Evolutionary conservation across 2,329 filamentous ascomycete genomes (phyloP).

Genomic region (Penicillium janthinellum): DNA sequence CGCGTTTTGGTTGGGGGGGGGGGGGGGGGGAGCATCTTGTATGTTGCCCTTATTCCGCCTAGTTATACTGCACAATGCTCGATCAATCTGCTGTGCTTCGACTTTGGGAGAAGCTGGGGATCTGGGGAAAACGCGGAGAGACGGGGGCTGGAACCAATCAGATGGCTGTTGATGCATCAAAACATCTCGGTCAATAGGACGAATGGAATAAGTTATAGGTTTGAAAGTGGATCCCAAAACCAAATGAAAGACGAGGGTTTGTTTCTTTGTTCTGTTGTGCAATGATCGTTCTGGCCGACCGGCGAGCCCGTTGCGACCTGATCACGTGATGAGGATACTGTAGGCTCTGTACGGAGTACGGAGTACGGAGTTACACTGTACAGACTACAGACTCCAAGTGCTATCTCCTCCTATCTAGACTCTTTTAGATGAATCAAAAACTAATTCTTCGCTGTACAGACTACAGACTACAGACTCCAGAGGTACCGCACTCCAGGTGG

Average conservation of each 20-base stretch:
- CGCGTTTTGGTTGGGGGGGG: not conserved
- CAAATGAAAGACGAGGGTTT: not conserved
- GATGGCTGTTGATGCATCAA: too few relatives aligned
- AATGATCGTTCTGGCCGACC: not conserved
- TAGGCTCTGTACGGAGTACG: too few relatives aligned
- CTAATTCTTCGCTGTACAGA: too few relatives aligned
- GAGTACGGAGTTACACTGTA: too few relatives aligned
- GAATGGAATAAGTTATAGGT: not conserved
- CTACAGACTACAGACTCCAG: too few relatives aligned
- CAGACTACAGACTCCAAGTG: too few relatives aligned
- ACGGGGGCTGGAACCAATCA: not conserved
- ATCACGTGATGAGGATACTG: too few relatives aligned
- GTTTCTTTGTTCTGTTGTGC: not conserved
- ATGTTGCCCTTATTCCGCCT: not conserved
- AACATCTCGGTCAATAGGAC: too few relatives aligned
- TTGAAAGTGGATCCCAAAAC: not conserved
- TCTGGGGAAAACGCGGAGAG: not conserved
- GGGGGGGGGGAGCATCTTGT: not conserved
- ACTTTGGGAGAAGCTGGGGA: not conserved
- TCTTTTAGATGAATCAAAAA: too few relatives aligned
- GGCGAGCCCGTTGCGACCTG: not conserved
- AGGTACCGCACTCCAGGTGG: too few relatives aligned
- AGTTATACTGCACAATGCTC: too few relatives aligned
- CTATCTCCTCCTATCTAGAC: too few relatives aligned
- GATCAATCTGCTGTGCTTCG: not conserved